Conservation (phyloP, 2,329 filamentous ascomycete genomes). For the Cladosporium velox region DNA sequence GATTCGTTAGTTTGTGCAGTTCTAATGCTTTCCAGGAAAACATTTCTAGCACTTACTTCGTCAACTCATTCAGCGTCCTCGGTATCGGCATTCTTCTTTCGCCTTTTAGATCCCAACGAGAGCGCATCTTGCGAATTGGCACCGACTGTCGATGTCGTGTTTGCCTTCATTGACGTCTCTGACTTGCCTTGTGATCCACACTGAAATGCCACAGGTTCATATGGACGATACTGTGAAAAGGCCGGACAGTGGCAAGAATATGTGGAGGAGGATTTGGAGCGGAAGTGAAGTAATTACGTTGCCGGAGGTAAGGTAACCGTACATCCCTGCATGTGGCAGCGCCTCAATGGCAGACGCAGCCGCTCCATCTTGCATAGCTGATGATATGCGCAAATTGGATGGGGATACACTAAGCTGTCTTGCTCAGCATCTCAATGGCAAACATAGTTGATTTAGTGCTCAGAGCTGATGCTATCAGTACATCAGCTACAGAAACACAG, state of each 20-base stretch:
- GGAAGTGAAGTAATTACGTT: not conserved
- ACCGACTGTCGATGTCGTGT: too few relatives aligned
- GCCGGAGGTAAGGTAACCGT: not conserved
- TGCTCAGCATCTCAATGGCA: not conserved
- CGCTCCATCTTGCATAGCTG: not conserved
- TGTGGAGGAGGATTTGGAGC: not conserved
- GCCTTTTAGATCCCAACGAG: not conserved
- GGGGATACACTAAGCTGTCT: too few relatives aligned
- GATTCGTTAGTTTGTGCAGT: not conserved
- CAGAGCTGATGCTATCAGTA: not conserved
- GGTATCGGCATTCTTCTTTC: not conserved
- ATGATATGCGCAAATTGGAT: not conserved
- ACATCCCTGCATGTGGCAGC: not conserved
- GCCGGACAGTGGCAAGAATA: too few relatives aligned
- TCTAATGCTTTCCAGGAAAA: not conserved
- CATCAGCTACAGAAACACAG: not conserved
- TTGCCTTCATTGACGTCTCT: not conserved
- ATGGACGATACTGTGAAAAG: too few relatives aligned
- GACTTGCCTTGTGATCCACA: not conserved
- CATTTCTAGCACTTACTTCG: not conserved
- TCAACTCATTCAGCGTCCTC: not conserved
- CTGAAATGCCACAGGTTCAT: not conserved
- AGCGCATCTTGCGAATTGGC: not conserved
- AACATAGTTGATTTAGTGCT: not conserved
- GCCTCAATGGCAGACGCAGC: not conserved